These are phyloP conservation scores for Sporothrix brasiliensis DNA, from an alignment of 2,329 filamentous ascomycete species.

Conservation along the genomic window DNA sequence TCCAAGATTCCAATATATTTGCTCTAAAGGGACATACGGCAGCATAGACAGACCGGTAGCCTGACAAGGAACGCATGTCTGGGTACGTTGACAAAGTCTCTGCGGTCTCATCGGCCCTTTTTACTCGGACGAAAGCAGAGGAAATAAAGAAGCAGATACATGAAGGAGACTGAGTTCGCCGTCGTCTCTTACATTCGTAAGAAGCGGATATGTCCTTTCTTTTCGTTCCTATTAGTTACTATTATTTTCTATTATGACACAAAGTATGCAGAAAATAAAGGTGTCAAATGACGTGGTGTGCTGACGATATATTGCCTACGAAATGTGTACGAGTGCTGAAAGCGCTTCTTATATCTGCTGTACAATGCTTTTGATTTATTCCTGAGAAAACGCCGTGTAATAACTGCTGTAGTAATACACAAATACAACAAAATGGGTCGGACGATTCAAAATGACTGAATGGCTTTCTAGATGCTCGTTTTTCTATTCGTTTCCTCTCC, in stretches of 20 bases:
- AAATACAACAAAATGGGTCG: constrained; percentile 1
- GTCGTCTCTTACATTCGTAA: too few relatives aligned
- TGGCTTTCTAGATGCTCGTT: constrained; percentile 1
- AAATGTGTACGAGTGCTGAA: too few relatives aligned
- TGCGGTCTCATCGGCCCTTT: neutral
- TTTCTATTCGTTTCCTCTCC: neutral
- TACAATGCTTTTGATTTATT: constrained; percentile 23
- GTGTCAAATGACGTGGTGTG: too few relatives aligned
- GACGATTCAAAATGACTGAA: neutral
- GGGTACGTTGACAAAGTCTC: constrained; percentile 6
- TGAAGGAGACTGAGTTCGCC: neutral
- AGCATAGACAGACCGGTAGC: neutral
- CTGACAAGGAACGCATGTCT: neutral
- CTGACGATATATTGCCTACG: too few relatives aligned
- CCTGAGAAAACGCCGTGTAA: constrained; percentile 13
- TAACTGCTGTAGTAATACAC: constrained; percentile 22
- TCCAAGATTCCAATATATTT: neutral
- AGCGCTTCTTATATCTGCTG: neutral
- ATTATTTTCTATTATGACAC: too few relatives aligned
- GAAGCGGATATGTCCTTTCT: neutral
- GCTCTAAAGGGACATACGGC: neutral
- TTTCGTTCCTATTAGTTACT: too few relatives aligned
- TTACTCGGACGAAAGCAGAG: too few relatives aligned
- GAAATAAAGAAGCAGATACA: neutral
- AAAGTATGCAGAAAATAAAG: too few relatives aligned